Conservation (phyloP, 805 yeast species). For the Candida hungchunana region DNA sequence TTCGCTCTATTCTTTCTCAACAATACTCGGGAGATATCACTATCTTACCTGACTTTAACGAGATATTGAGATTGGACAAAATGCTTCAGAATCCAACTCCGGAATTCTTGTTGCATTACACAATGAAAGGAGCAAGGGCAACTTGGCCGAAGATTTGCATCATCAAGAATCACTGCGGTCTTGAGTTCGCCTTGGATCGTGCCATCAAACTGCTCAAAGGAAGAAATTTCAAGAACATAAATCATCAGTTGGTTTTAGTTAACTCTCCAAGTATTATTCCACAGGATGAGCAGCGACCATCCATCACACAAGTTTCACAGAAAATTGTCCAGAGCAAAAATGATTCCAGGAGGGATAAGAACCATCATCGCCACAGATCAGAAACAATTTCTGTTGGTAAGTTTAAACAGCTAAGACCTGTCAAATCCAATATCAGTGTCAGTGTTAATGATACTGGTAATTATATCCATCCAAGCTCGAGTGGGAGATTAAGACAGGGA, state of each 20-base stretch:
- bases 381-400: conserved; percentile 21
- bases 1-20: conserved; percentile 75
- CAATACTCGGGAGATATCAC: conserved; percentile 93
- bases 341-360: conserved; percentile 1
- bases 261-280: conserved; percentile 19
- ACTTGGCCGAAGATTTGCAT: conserved; percentile 91
- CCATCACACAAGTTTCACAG: too few species aligned
- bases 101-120: conserved; percentile 63
- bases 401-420: conserved; percentile 16
- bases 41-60: conserved; percentile 71
- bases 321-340: background rate
- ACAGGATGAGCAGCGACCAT: conserved; percentile 2
- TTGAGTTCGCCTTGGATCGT: conserved; percentile 81
- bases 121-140: conserved; percentile 81
- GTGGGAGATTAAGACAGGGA: conserved; percentile 5
- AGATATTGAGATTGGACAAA: conserved; percentile 51
- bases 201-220: conserved; percentile 69
- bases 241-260: conserved; percentile 19
- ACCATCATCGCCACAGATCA: conserved; percentile 25
- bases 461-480: conserved; percentile 1
- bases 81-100: conserved; percentile 79
- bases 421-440: conserved; percentile 18
- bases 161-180: conserved; percentile 83
- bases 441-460: background rate
- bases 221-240: conserved; percentile 42